Conservation (phyloP, 768 basidiomycete genomes). For the Podaxis carcinomalis region DNA sequence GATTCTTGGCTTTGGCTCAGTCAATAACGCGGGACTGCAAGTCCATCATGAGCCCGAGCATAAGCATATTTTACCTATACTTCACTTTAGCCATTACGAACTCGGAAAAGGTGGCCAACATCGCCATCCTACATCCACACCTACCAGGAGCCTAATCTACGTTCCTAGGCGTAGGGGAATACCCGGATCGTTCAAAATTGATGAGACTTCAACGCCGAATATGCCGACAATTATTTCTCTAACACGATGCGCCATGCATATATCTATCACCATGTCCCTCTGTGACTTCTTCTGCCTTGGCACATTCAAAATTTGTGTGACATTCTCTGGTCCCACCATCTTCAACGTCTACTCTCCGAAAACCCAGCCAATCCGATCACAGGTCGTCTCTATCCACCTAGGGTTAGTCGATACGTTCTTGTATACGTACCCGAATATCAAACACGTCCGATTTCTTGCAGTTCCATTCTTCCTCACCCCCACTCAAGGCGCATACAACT, state of each 20-base stretch:
- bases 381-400: constrained; percentile 20
- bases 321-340: background rate
- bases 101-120: background rate
- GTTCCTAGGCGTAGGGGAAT: constrained; percentile 9
- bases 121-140: background rate
- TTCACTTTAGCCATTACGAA: background rate
- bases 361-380: constrained; percentile 13
- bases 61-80: background rate
- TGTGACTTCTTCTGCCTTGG: background rate
- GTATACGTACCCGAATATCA: constrained; percentile 13
- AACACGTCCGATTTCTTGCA: constrained; percentile 17
- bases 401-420: constrained; percentile 27
- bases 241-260: background rate
- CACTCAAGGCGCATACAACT: constrained; percentile 22
- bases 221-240: background rate
- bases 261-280: background rate
- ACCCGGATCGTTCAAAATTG: background rate
- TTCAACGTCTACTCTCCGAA: background rate
- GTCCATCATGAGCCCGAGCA: constrained; percentile 8
- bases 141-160: constrained; percentile 17
- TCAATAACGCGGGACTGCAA: constrained; percentile 54
- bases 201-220: background rate
- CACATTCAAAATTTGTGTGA: background rate
- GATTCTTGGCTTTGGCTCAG: too few species aligned
- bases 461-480: constrained; percentile 17